Evolutionary conservation across 2,329 filamentous ascomycete genomes (phyloP).

Genomic region (Didymella exigua): DNA sequence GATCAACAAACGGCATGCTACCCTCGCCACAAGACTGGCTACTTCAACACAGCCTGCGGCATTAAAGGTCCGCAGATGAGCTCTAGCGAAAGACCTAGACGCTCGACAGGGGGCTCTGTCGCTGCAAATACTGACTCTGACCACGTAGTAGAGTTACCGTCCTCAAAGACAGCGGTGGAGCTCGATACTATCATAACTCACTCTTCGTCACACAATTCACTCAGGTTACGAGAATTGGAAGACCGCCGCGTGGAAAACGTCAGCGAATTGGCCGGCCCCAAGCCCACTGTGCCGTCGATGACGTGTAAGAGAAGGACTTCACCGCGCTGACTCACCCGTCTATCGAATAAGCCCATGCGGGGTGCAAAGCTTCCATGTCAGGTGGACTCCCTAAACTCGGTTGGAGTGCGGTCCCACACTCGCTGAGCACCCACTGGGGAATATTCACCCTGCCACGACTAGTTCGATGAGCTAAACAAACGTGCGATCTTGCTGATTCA

Average conservation of each 20-base stretch:
- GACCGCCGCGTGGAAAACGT: not conserved
- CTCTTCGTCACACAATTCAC: not conserved
- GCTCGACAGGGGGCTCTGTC: not conserved
- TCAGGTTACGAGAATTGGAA: not conserved
- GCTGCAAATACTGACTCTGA: not conserved
- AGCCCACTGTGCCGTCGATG: not conserved
- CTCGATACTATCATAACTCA: not conserved
- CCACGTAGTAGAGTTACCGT: not conserved
- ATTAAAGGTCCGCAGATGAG: not conserved
- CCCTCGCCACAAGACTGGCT: not conserved
- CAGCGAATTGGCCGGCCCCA: not conserved
- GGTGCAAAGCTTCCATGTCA: not conserved
- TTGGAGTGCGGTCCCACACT: not conserved
- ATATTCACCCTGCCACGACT: slow-evolving; percentile 11
- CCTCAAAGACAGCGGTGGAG: not conserved
- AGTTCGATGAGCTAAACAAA: not conserved
- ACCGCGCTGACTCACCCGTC: not conserved
- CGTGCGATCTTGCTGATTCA: not conserved
- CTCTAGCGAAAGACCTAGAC: not conserved
- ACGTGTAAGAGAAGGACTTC: not conserved
- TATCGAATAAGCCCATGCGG: not conserved
- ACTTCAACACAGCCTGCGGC: not conserved
- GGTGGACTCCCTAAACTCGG: not conserved
- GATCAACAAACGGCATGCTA: not conserved
- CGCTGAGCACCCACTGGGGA: slow-evolving; percentile 1